phyloP scores from a whole-genome alignment of 2,329 filamentous ascomycete genomes.

The Paecilomyces dactylethromorphus region DNA sequence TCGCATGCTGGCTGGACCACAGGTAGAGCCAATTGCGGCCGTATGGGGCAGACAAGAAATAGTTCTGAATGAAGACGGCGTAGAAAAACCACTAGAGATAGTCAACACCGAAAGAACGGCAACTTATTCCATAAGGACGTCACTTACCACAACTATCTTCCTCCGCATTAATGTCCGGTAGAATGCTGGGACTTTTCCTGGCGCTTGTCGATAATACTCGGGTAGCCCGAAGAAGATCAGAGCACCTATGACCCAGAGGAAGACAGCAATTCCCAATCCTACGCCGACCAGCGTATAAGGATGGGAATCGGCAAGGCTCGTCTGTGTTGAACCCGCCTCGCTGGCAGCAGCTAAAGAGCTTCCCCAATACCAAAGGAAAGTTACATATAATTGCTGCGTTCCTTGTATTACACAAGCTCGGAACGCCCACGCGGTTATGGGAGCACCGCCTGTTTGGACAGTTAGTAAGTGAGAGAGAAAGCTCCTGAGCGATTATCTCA shows the following conservation, averaged over 20 bases:
- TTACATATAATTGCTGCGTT: slow-evolving; percentile 55
- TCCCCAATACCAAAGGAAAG: slow-evolving; percentile 58
- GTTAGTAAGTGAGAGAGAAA: not conserved
- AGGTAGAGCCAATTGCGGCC: slow-evolving; percentile 55
- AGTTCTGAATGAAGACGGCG: slow-evolving; percentile 53
- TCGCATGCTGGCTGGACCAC: slow-evolving; percentile 43
- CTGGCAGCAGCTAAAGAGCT: slow-evolving; percentile 22
- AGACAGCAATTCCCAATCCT: slow-evolving; percentile 42
- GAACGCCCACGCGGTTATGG: slow-evolving; percentile 54
- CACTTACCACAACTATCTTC: slow-evolving; percentile 37
- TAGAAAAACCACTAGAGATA: slow-evolving; percentile 49
- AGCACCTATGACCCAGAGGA: slow-evolving; percentile 45
- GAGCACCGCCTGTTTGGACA: slow-evolving; percentile 32
- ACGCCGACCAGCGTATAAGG: slow-evolving; percentile 10
- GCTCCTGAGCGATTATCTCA: not conserved
- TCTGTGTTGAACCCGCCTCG: slow-evolving; percentile 2
- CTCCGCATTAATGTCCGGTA: slow-evolving; percentile 50
- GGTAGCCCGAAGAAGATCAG: slow-evolving; percentile 49
- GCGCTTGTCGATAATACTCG: slow-evolving; percentile 52
- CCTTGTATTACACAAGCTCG: slow-evolving; percentile 56
- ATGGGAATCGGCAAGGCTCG: slow-evolving; percentile 9
- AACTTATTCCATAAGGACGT: not conserved
- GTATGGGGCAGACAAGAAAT: slow-evolving; percentile 53
- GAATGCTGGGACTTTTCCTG: slow-evolving; percentile 52
- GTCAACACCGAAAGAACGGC: slow-evolving; percentile 1